Evolutionary conservation across 1,139 yeast genomes (phyloP).

Genomic region (Lodderomyces beijingensis): DNA sequence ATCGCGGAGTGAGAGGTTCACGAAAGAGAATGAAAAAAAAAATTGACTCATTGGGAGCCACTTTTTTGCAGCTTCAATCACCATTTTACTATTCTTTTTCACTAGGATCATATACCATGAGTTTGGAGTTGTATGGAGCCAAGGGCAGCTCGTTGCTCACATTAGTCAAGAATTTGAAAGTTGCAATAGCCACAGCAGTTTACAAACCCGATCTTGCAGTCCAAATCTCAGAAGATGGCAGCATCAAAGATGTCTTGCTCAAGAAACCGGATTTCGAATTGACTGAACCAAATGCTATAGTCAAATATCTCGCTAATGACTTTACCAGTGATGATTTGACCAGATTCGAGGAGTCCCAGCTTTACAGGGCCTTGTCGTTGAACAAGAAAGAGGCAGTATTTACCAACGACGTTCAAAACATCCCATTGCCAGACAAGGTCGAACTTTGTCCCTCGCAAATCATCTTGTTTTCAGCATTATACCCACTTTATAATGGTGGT

Average conservation of each 20-base stretch:
- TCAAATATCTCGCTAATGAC: constrained; percentile 57
- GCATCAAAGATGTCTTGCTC: constrained; percentile 22
- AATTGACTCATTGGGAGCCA: too few relatives aligned
- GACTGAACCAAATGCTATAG: constrained; percentile 79
- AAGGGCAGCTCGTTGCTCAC: constrained; percentile 36
- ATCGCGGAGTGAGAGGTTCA: too few relatives aligned
- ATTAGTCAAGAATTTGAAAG: constrained; percentile 55
- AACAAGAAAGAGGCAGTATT: constrained; percentile 19
- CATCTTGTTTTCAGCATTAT: constrained; percentile 42
- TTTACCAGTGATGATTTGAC: constrained; percentile 27
- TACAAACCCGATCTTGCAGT: constrained; percentile 28
- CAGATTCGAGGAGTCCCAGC: constrained; percentile 27
- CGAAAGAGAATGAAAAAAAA: too few relatives aligned
- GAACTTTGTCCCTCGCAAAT: constrained; percentile 36
- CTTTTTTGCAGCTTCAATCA: too few relatives aligned
- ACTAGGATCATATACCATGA: too few relatives aligned
- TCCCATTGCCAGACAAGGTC: constrained; percentile 6
- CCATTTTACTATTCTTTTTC: too few relatives aligned
- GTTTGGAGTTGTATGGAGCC: constrained; percentile 36
- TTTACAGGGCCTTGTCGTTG: constrained; percentile 29
- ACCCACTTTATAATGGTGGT: constrained; percentile 24
- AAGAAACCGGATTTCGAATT: constrained; percentile 44
- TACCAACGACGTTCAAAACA: constrained; percentile 8
- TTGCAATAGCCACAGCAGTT: constrained; percentile 49
- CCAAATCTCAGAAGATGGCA: constrained; percentile 19